Conservation (phyloP, 129 eudicot genomes). For the Lonicera japonica region DNA sequence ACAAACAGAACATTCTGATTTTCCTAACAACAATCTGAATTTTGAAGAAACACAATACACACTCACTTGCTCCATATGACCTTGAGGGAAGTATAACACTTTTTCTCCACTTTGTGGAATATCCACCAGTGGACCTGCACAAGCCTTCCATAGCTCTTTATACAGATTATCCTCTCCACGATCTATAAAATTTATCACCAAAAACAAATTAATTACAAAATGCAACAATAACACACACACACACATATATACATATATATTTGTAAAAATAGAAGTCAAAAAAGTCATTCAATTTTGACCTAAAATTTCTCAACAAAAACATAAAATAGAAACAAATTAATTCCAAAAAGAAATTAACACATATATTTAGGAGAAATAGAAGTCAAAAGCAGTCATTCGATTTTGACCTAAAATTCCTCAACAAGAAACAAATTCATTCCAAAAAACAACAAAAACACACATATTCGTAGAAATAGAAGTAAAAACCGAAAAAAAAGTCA, state of each 20-base stretch:
- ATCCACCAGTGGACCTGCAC: slow-evolving; percentile 96
- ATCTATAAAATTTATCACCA: slow-evolving; percentile 9
- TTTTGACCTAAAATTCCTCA: background rate
- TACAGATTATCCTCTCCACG: slow-evolving; percentile 49
- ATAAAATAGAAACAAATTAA: too few relatives aligned
- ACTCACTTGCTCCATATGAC: slow-evolving; percentile 87
- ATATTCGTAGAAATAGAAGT: too few relatives aligned
- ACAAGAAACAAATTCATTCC: too few relatives aligned
- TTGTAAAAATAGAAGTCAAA: too few relatives aligned
- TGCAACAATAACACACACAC: too few relatives aligned
- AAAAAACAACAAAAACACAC: background rate
- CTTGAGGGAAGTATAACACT: slow-evolving; percentile 90
- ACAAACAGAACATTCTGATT: background rate
- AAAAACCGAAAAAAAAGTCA: background rate
- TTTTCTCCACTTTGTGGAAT: slow-evolving; percentile 56
- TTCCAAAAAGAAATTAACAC: slow-evolving; percentile 1
- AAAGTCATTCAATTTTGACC: background rate
- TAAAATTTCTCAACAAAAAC: too few relatives aligned
- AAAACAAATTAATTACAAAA: slow-evolving; percentile 15
- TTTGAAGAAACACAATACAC: background rate
- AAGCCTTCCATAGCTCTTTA: slow-evolving; percentile 79
- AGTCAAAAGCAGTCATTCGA: too few relatives aligned
- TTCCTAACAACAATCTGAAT: slow-evolving; percentile 30
- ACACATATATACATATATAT: too few relatives aligned
- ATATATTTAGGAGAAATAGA: too few relatives aligned